These are phyloP conservation scores for Striga asiatica DNA, from an alignment of 257 asterid species.

Conservation along the genomic window DNA sequence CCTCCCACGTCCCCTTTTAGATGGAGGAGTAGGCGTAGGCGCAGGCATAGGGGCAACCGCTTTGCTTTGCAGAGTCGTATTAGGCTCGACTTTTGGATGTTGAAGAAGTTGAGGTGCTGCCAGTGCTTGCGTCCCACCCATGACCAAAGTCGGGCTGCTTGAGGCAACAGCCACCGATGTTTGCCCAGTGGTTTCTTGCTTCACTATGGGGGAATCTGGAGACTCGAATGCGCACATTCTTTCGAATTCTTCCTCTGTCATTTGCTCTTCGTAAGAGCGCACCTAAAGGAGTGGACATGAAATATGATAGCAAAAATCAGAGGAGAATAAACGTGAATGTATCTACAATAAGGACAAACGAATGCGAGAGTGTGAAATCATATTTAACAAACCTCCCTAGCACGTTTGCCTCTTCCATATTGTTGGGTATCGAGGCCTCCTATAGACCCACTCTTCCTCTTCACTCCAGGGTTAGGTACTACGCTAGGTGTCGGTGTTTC, in stretches of 20 bases:
- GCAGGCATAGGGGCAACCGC: not conserved
- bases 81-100: slow-evolving; percentile 28
- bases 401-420: slow-evolving; percentile 98
- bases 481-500: slow-evolving; percentile 36
- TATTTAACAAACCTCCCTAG: slow-evolving; percentile 74
- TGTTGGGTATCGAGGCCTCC: slow-evolving; percentile 93
- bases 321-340: not conserved
- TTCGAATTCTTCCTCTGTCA: slow-evolving; percentile 98
- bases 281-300: slow-evolving; percentile 42
- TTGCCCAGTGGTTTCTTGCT: slow-evolving; percentile 45
- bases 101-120: slow-evolving; percentile 24
- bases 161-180: slow-evolving; percentile 29
- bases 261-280: slow-evolving; percentile 95
- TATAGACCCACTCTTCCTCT: slow-evolving; percentile 64
- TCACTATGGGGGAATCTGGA: slow-evolving; percentile 55
- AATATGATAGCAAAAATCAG: slow-evolving; percentile 10
- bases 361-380: slow-evolving; percentile 10
- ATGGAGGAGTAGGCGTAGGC: slow-evolving; percentile 34
- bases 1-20: slow-evolving; percentile 96
- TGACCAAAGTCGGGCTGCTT: slow-evolving; percentile 19
- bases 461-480: slow-evolving; percentile 47
- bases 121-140: slow-evolving; percentile 33
- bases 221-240: slow-evolving; percentile 77
- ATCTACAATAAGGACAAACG: slow-evolving; percentile 6
- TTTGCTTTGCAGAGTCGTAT: slow-evolving; percentile 22